A percentile compares a stretch with the other conserved stretches of the same genome.
phyloP scores from a whole-genome alignment of 2,329 filamentous ascomycete species.

The Fusarium sp. region DNA sequence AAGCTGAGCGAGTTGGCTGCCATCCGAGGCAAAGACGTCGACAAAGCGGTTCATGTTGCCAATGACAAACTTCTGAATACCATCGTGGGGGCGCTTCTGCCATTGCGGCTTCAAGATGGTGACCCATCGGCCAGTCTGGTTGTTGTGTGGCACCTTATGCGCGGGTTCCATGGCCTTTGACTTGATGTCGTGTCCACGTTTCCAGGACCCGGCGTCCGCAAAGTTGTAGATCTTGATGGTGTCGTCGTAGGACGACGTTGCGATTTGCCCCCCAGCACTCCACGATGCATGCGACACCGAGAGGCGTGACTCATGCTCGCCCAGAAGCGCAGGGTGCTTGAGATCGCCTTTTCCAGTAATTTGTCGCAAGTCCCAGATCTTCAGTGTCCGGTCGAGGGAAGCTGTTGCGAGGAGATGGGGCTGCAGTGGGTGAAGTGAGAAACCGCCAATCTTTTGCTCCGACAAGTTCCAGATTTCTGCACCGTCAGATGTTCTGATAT shows the following conservation, averaged over 20 bases:
- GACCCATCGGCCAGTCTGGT: constrained; percentile 95
- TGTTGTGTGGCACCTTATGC: constrained; percentile 83
- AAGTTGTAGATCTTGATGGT: constrained; percentile 94
- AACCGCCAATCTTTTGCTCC: constrained; percentile 96
- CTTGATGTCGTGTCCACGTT: constrained; percentile 66
- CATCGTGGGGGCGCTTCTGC: constrained; percentile 83
- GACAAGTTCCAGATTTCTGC: constrained; percentile 80
- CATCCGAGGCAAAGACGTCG: constrained; percentile 85
- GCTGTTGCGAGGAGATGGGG: constrained; percentile 90
- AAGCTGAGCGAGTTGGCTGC: constrained; percentile 88
- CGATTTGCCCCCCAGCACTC: constrained; percentile 85
- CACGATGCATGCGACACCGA: constrained; percentile 95
- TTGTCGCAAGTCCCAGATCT: constrained; percentile 92
- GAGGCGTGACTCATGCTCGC: constrained; percentile 83
- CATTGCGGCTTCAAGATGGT: constrained; percentile 87
- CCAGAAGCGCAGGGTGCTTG: constrained; percentile 76
- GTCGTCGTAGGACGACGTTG: constrained; percentile 94
- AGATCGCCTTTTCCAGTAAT: constrained; percentile 73
- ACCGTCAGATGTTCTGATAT: constrained; percentile 71
- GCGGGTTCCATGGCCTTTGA: constrained; percentile 76
- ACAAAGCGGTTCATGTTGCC: constrained; percentile 99
- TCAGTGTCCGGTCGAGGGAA: constrained; percentile 87
- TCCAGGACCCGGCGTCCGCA: constrained; percentile 69
- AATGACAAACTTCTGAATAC: constrained; percentile 88
- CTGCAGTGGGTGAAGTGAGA: constrained; percentile 82